Evolutionary conservation across 2,329 filamentous ascomycete genomes (phyloP).

Genomic region (Aspergillus flavus): DNA sequence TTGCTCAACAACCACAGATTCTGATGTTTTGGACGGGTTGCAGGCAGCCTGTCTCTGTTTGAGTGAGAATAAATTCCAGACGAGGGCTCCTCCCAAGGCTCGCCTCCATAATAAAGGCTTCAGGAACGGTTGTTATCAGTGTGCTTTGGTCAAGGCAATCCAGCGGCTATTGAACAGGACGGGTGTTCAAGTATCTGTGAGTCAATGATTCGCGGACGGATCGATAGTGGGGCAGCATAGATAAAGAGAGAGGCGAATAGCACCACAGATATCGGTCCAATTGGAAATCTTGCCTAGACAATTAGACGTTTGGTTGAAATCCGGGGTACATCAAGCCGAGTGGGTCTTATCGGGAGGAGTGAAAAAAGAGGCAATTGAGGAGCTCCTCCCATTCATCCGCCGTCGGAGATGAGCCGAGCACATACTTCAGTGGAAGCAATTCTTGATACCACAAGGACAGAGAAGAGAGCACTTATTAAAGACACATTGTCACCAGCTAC

Average conservation of each 20-base stretch:
- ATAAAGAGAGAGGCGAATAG: background rate
- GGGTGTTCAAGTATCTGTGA: background rate
- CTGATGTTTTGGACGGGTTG: background rate
- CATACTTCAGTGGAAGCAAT: background rate
- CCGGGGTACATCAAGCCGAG: slow-evolving; percentile 1
- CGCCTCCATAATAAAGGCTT: background rate
- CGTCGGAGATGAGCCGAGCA: background rate
- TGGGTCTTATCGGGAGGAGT: slow-evolving; percentile 3
- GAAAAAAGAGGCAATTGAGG: background rate
- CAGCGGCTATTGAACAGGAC: slow-evolving; percentile 1
- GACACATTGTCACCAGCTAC: background rate
- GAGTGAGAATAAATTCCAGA: background rate
- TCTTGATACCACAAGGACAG: background rate
- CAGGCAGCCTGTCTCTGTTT: background rate
- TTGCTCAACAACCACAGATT: background rate
- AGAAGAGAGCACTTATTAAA: background rate
- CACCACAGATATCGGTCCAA: background rate
- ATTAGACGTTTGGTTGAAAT: slow-evolving; percentile 1
- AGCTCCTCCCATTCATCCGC: slow-evolving; percentile 20
- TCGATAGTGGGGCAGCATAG: background rate
- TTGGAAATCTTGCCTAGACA: background rate
- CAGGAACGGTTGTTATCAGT: background rate
- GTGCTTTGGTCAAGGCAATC: background rate
- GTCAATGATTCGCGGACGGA: background rate
- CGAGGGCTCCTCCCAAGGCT: background rate